phyloP scores from a whole-genome alignment of 805 yeast species.

The Pichia californica region DNA sequence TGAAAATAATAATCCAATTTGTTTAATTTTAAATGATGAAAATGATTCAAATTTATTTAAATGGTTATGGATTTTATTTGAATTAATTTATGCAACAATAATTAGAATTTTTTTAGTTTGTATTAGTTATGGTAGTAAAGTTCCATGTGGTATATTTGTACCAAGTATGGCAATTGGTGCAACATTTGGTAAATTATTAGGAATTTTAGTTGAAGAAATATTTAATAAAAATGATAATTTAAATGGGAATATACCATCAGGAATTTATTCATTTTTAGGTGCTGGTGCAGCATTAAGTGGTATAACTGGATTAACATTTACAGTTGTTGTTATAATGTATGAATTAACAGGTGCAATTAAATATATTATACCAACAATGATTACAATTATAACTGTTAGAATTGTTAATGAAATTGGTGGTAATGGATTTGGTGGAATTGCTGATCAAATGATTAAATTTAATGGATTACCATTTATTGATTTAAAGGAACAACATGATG shows the following conservation, averaged over 20 bases:
- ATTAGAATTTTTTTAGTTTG: slow-evolving; percentile 67
- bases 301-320: slow-evolving; percentile 83
- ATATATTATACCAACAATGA: slow-evolving; percentile 93
- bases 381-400: slow-evolving; percentile 85
- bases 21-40: slow-evolving; percentile 10
- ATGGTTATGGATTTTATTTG: slow-evolving; percentile 32
- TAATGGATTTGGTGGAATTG: slow-evolving; percentile 70
- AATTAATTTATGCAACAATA: slow-evolving; percentile 64
- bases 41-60: neutral
- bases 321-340: slow-evolving; percentile 93
- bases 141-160: slow-evolving; percentile 96
- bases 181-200: slow-evolving; percentile 82
- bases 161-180: slow-evolving; percentile 98
- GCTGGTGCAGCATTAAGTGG: slow-evolving; percentile 96
- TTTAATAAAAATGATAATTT: slow-evolving; percentile 25
- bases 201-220: slow-evolving; percentile 54
- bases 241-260: slow-evolving; percentile 75
- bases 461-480: slow-evolving; percentile 84
- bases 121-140: slow-evolving; percentile 84
- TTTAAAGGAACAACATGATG: slow-evolving; percentile 58
- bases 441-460: slow-evolving; percentile 87
- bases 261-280: slow-evolving; percentile 91
- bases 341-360: slow-evolving; percentile 93
- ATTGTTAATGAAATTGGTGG: slow-evolving; percentile 74
- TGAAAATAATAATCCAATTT: neutral